Evolutionary conservation across 331 rosid genomes (phyloP), one percentile per base, ranked within the genome.

Genomic region (Stylosanthes scabra): DNA sequence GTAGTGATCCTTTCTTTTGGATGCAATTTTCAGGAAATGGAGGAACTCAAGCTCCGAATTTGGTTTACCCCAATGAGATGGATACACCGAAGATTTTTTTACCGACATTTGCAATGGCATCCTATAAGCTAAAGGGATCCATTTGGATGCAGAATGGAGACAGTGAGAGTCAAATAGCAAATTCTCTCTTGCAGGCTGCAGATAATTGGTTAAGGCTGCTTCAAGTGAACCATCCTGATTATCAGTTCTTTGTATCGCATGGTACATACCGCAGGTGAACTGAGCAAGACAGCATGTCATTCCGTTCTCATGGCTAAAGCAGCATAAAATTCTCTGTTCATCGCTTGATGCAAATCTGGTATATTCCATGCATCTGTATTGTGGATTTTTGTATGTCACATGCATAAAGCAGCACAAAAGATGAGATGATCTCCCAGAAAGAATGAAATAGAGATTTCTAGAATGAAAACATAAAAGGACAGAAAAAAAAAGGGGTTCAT

Each of bases 141-240:
- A 39, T 80, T 59, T 87, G 97, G 97, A 68, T 71, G 50, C 83
- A 83, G 60, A 78, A 77, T 25, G 88, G 88, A 55, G 68, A 41
- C 13, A 47, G 56, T 31, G 95, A 87, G 62, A 83, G 81, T 75
- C 89, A 83, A 69, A 45, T 1, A 9, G 83, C 85, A 3, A 82
- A 82, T 79, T 88, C 81, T 66, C 89, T 87, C 73, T 71, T 77
- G 79, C 85, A 85, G 70, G 89, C 82, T 50, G 91, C 97, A 3
- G 89, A 78, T 37, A 85, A 84, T n/a, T 87, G 97, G 97, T 83
- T 91, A 16, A 80, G 85, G 72, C 34, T 16, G 69, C 89, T 9
- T 79, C 87, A 80, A 66, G 97, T 87, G 80, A 80, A 81, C 44
- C 97, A 88, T 67, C 95, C 97, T 0, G 92, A 88, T 80, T 87